Base-by-base conservation (phyloP, 2,329 filamentous ascomycete genomes). In the Cryphonectria naterciae region DNA sequence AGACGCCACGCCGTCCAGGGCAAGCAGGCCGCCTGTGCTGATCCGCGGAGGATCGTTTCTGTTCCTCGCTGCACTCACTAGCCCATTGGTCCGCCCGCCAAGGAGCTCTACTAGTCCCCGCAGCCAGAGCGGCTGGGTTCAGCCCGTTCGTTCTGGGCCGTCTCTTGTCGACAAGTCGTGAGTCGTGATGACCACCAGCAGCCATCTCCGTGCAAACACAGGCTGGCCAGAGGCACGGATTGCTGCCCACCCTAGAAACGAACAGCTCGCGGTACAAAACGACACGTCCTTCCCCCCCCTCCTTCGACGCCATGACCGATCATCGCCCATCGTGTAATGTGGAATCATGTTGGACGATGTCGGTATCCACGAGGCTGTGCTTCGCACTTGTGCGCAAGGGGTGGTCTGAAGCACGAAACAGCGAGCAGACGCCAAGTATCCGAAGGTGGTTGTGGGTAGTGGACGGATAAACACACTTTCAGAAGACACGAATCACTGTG, bases 1-100 rank as follows among this genome's bases (percentile, higher is more conserved):
- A 73, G 49, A 61, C 71, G 71, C 69, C 69, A 68, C 58, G 62
- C 19, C n/a, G 25, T 52, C 56, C 67, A 28, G 39, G 63, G 43
- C 56, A 11, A 56, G 58, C 56, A 70, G 37, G 58, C 39, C 32
- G 25, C 67, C 43, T 54, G 41, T 32, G 67, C 60, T 67, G 39
- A 41, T 67, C 52, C 54, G 32, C 54, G 15, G 58, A 25, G 58
- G 49, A 52, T 62, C 56, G 43, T 63, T 65, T 67, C 43, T 63
- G 41, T 67, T 35, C 35, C 58, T 63, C 64, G 37, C 28, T 68
- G 67, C 43, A 46, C 56, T 22, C 41, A 54, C 41, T 6, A 65
- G 43, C 37, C 52, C 66, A 71, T 69, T 73, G 69, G 71, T 32
- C 58, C 22, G 32, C 22, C 58, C 60, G 35, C 25, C 62, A 67